These are phyloP conservation scores for Botrytis squamosa DNA, from an alignment of 2,329 filamentous ascomycete species.

Conservation along the genomic window DNA sequence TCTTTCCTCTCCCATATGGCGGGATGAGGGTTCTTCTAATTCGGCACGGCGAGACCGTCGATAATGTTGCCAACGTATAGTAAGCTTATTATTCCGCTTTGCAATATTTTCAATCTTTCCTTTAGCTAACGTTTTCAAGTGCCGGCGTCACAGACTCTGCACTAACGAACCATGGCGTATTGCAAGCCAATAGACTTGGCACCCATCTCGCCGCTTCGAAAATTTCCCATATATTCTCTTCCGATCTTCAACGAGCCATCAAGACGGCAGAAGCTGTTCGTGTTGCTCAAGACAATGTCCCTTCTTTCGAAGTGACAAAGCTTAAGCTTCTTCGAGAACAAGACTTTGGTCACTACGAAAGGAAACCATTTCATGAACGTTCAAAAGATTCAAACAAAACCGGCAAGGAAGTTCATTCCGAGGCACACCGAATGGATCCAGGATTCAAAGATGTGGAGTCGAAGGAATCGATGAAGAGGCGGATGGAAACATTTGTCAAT, in stretches of 20 bases:
- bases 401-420: conserved; percentile 43
- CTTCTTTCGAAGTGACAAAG: conserved; percentile 25
- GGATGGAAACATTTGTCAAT: conserved; percentile 66
- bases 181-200: conserved; percentile 74
- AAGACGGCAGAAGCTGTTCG: conserved; percentile 68
- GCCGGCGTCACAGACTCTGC: conserved; percentile 79
- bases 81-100: conserved; percentile 44
- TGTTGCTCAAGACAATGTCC: conserved; percentile 56
- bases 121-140: conserved; percentile 44
- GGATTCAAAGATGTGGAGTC: conserved; percentile 62
- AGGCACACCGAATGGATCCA: conserved; percentile 43
- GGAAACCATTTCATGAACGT: conserved; percentile 54
- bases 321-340: conserved; percentile 62
- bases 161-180: conserved; percentile 76
- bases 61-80: conserved; percentile 80
- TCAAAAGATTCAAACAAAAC: conserved; percentile 36
- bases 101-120: background rate
- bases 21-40: conserved; percentile 70
- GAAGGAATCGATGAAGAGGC: conserved; percentile 60
- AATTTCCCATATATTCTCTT: conserved; percentile 72
- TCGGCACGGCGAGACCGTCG: conserved; percentile 85
- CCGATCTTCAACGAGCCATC: conserved; percentile 71
- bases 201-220: conserved; percentile 63
- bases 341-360: conserved; percentile 71
- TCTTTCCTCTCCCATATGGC: conserved; percentile 29